Evolutionary conservation across 179 eudicot genomes (phyloP), one percentile per base, ranked within the genome.

Genomic region (Amaranthus tricolor): DNA sequence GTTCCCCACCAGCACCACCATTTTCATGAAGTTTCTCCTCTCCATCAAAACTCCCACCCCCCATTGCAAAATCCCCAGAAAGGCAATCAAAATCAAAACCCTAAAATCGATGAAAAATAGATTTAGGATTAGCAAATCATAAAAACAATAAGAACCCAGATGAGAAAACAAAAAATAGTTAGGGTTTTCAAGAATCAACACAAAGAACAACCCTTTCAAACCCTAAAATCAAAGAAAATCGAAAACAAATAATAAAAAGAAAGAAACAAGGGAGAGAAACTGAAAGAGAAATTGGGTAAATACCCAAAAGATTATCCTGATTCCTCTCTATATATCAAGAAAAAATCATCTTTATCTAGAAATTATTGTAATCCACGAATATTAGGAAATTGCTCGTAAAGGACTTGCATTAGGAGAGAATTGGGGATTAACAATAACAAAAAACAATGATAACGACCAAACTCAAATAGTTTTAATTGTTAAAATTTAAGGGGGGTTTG

Each of bases 371-470:
- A 69, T 11, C 62, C 63, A 77, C 68, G 74, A 70, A 57, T 50
- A 64, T 19, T 40, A 48, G 8, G 55, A 66, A 63, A 51, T 55
- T 69, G 70, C 79, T 72, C 57, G 80, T 76, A 84, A 81, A 70
- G 65, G 74, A 84, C 86, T 80, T 78, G 83, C 60, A 62, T 51
- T 82, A 86, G 90, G 82, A 75, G 85, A 85, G 84, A 85, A 82
- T 84, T 84, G 80, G 72, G 63, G 78, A 86, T 81, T 78, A 74
- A 77, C 66, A 70, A 86, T 71, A 78, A 78, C 72, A 82, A 70
- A 76, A 49, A 63, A 69, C 56, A 58, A 70, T 70, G 40, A 71
- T 62, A 48, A 44, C 19, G 75, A 75, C 63, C 6, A 67, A 19
- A 24, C 50, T 15, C 6, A 11, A 57, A 21, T 49, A 54, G 17